Percentiles rank a stretch among this genome's conserved stretches.
phyloP scores from a whole-genome alignment of 164 flowering plant genomes.

The Hamamelis virginiana region DNA sequence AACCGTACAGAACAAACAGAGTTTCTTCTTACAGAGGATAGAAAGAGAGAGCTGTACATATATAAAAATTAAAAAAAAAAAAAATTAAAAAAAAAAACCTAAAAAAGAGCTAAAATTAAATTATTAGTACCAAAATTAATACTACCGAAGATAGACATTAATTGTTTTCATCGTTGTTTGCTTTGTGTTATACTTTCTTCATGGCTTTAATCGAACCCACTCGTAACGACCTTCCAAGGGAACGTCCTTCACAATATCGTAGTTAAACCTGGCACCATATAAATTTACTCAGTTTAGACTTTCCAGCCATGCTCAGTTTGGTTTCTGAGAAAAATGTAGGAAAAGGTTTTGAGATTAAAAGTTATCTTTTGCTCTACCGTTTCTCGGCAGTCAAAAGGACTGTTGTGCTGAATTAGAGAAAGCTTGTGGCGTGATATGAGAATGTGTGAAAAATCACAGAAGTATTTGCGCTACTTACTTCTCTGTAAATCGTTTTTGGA shows the following conservation, averaged over 20 bases:
- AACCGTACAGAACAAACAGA: neutral
- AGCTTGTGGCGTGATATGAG: neutral
- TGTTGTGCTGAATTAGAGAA: neutral
- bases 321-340: neutral
- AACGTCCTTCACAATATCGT: slow-evolving; percentile 52
- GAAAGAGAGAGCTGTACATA: too few relatives aligned
- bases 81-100: too few relatives aligned
- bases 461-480: slow-evolving; percentile 35
- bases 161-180: neutral
- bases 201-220: slow-evolving; percentile 52
- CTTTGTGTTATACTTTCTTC: neutral
- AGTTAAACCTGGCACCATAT: slow-evolving; percentile 53
- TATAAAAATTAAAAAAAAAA: too few relatives aligned
- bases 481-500: slow-evolving; percentile 39
- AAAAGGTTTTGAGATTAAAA: too few relatives aligned
- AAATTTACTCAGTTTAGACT: neutral
- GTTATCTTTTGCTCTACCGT: neutral
- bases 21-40: too few relatives aligned
- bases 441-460: neutral
- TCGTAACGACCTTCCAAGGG: slow-evolving; percentile 68
- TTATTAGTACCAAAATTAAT: neutral
- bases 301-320: neutral
- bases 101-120: neutral
- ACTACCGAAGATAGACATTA: neutral
- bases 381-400: neutral